Conservation (phyloP, 805 yeast genomes). For the Saccharomyces mikatae region DNA sequence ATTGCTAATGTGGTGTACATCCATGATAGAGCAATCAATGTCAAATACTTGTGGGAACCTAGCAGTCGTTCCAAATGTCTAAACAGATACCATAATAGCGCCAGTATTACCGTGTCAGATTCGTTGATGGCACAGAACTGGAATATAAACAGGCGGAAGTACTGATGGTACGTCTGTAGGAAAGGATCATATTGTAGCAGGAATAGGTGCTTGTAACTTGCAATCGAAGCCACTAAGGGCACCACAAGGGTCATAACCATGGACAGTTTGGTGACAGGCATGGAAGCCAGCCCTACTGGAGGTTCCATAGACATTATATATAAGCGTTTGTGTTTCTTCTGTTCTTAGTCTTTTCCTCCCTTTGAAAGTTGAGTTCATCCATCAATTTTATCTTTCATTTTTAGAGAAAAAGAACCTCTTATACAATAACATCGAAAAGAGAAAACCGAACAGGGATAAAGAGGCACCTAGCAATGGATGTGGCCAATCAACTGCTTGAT, state of each 20-base stretch:
- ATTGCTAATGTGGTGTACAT: slow-evolving; percentile 41
- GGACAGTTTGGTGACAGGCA: slow-evolving; percentile 24
- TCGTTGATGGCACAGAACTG: slow-evolving; percentile 52
- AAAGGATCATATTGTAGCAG: slow-evolving; percentile 37
- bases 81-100: slow-evolving; percentile 42
- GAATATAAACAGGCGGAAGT: slow-evolving; percentile 44
- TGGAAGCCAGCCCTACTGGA: slow-evolving; percentile 13
- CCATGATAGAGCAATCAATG: slow-evolving; percentile 37
- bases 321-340: neutral
- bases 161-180: slow-evolving; percentile 46
- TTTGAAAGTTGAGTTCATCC: neutral
- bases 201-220: slow-evolving; percentile 24
- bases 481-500: slow-evolving; percentile 1
- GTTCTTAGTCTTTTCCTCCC: neutral
- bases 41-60: slow-evolving; percentile 48
- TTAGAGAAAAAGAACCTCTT: neutral
- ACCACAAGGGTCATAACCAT: slow-evolving; percentile 21
- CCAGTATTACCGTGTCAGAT: slow-evolving; percentile 43
- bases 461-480: slow-evolving; percentile 18
- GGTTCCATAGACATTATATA: slow-evolving; percentile 16
- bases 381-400: neutral
- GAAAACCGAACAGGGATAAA: neutral
- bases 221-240: slow-evolving; percentile 23
- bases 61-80: slow-evolving; percentile 50
- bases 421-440: neutral